These are phyloP conservation scores for Incumbomyces delicatus DNA, from an alignment of 2,329 filamentous ascomycete species.

Conservation along the genomic window DNA sequence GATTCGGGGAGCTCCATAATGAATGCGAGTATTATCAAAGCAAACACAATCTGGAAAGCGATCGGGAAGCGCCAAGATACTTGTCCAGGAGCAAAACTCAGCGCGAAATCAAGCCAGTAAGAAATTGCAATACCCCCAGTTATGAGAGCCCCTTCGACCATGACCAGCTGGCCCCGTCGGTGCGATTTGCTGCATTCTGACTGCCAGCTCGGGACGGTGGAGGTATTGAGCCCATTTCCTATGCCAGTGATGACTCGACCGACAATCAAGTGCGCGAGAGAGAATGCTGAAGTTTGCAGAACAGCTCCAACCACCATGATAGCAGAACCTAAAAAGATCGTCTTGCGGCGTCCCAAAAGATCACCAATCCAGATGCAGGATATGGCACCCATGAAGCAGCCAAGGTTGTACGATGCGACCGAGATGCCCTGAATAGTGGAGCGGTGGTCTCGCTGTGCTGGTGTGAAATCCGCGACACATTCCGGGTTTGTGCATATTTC, in stretches of 20 bases:
- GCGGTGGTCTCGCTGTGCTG: not conserved
- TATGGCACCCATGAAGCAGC: constrained; percentile 49
- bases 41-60: constrained; percentile 49
- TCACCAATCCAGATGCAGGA: constrained; percentile 41
- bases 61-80: constrained; percentile 47
- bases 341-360: constrained; percentile 36
- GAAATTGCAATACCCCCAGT: constrained; percentile 42
- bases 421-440: constrained; percentile 14
- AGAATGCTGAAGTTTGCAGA: constrained; percentile 37
- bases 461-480: constrained; percentile 7
- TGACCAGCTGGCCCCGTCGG: constrained; percentile 41
- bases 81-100: constrained; percentile 41
- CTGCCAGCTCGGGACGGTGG: constrained; percentile 33
- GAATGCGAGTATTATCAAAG: constrained; percentile 40
- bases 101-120: constrained; percentile 35
- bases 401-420: constrained; percentile 44
- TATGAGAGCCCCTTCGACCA: constrained; percentile 44
- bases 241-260: constrained; percentile 39
- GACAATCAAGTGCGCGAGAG: constrained; percentile 40
- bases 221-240: constrained; percentile 44
- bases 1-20: constrained; percentile 33
- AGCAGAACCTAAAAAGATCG: constrained; percentile 38
- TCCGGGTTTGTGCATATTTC: constrained; percentile 32
- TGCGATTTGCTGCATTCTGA: constrained; percentile 41
- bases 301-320: constrained; percentile 42